Conservation (phyloP, 371 early-diverging fungal genomes). For the Mucor irregularis region DNA sequence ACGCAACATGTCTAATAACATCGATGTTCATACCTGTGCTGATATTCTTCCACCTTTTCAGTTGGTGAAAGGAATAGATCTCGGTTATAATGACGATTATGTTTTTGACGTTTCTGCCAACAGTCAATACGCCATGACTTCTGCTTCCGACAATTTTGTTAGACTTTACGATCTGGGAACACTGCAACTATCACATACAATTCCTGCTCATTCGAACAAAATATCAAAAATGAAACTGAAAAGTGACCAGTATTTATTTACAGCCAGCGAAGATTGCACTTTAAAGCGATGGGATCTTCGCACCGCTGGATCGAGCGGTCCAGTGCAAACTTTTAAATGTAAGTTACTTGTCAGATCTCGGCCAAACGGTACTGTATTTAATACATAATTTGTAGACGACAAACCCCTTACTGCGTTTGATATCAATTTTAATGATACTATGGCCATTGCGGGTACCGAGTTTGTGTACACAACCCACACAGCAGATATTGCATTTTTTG, state of each 20-base stretch:
- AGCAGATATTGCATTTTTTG: constrained; percentile 78
- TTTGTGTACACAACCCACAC: constrained; percentile 49
- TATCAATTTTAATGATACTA: constrained; percentile 59
- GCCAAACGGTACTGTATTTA: not conserved
- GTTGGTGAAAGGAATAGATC: constrained; percentile 36
- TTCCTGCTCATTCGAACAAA: constrained; percentile 54
- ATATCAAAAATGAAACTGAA: constrained; percentile 65
- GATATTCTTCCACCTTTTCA: constrained; percentile 42
- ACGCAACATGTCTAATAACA: constrained; percentile 8
- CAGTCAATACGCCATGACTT: constrained; percentile 58
- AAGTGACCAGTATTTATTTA: constrained; percentile 61
- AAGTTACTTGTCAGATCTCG: constrained; percentile 30
- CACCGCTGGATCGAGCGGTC: constrained; percentile 24
- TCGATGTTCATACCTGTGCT: constrained; percentile 24
- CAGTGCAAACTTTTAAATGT: constrained; percentile 65
- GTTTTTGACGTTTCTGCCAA: constrained; percentile 68
- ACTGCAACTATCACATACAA: constrained; percentile 42
- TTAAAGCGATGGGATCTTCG: constrained; percentile 77
- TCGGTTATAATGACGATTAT: constrained; percentile 59
- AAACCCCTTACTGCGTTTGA: constrained; percentile 70
- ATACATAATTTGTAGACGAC: constrained; percentile 32
- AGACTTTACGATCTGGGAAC: constrained; percentile 66
- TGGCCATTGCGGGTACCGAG: constrained; percentile 78
- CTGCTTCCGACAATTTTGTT: constrained; percentile 67
- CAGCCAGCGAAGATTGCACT: constrained; percentile 63